Percentiles rank a stretch among this genome's conserved stretches.
These are phyloP conservation scores for Microthlaspi erraticum DNA, from an alignment of 345 rosid species.

Conservation along the genomic window DNA sequence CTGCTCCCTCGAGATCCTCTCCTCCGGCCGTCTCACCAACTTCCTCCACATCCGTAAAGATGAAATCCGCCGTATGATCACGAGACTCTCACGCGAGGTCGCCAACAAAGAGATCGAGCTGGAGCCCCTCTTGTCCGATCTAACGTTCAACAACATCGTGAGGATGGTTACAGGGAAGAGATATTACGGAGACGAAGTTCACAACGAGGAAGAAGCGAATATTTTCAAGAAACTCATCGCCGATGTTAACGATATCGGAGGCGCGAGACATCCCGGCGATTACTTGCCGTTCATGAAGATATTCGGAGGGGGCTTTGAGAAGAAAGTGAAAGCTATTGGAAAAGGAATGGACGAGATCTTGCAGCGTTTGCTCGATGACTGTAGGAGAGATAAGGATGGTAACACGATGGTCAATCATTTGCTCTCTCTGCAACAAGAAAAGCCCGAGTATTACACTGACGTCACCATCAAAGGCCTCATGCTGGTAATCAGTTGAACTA, in stretches of 20 bases:
- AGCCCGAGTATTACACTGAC: conserved; percentile 60
- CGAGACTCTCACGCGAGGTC: conserved; percentile 39
- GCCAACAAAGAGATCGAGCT: conserved; percentile 39
- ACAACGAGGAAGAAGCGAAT: conserved; percentile 49
- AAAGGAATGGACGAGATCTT: conserved; percentile 50
- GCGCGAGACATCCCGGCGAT: conserved; percentile 46
- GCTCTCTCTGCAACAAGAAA: conserved; percentile 51
- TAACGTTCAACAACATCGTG: conserved; percentile 47
- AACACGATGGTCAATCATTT: conserved; percentile 65
- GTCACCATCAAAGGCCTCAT: conserved; percentile 62
- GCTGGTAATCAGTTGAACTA: no score
- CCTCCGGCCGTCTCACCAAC: conserved; percentile 53
- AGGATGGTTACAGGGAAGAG: conserved; percentile 64
- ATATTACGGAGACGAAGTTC: conserved; percentile 53
- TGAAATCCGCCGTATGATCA: conserved; percentile 51
- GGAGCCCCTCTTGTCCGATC: conserved; percentile 27
- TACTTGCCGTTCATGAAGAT: conserved; percentile 50
- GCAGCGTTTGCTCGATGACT: conserved; percentile 57
- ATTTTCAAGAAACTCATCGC: conserved; percentile 40
- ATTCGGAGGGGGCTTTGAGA: conserved; percentile 42
- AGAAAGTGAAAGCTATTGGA: conserved; percentile 43
- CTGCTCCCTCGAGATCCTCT: conserved; percentile 53
- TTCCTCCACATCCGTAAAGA: conserved; percentile 46
- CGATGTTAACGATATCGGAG: conserved; percentile 22
- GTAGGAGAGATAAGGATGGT: conserved; percentile 33